Evolutionary conservation across 75 land plant species (phyloP), one percentile per base, ranked within the genome.

Genomic region (Ceratopteris richardii): DNA sequence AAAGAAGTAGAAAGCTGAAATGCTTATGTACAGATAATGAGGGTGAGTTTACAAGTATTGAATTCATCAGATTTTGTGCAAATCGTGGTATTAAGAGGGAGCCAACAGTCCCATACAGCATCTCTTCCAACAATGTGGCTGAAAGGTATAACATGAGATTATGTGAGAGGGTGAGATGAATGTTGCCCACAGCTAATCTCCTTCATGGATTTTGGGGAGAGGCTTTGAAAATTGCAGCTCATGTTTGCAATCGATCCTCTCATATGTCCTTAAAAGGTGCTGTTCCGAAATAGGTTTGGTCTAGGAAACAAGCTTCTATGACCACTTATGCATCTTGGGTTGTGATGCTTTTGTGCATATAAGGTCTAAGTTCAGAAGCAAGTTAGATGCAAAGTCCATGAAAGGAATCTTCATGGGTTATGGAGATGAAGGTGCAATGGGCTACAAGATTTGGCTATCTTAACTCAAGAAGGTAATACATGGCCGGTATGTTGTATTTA

Each of bases 331-430:
- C 10, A 26, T 43, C 3, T 60, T 60, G 41, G 62, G 62, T 16
- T 36, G 48, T 21, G 29, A 25, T 3, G 48, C 48, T 21, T 28
- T 39, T 44, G 62, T 60, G 25, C 48, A 60, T 43, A 24, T 60
- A 1, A 11, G 19, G 1, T 4, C 16, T 18, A 50, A 60, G 4
- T 18, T 21, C 9, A 19, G 48, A 2, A 60, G 6, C 6, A 60
- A 60, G 48, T 12, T 60, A 16, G 48, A 60, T 9, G 5, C 50
- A 58, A 68, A 58, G 57, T 41, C 22, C 22, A 47, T 27, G 31
- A 36, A 21, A 53, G 62, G 52, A 54, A 22, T 31, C 56, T 67
- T 52, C 69, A 44, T 57, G 64, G 61, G 51, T 60, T 65, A 29
- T 65, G 70, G 33, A 67, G 18, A 43, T 36, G 66, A 43, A 16